These are phyloP conservation scores for Chrysoporthe austroafricana DNA, from an alignment of 2,329 filamentous ascomycete species.

Conservation along the genomic window DNA sequence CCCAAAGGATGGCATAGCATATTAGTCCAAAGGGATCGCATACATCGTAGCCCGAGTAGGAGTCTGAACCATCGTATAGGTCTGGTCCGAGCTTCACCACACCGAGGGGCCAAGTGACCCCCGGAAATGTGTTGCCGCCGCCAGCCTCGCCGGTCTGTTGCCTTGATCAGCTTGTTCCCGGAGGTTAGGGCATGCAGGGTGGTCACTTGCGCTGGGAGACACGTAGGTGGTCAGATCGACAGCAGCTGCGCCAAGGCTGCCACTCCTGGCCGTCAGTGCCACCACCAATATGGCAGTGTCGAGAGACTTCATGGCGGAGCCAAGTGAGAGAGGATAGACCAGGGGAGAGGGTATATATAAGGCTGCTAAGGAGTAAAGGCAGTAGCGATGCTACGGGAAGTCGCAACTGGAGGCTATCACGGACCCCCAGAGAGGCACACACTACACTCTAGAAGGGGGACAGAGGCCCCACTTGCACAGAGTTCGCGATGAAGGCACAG, in stretches of 20 bases:
- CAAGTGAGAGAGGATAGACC: background rate
- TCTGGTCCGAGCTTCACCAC: constrained; percentile 57
- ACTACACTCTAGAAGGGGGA: background rate
- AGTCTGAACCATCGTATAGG: constrained; percentile 51
- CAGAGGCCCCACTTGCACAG: background rate
- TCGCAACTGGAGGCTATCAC: background rate
- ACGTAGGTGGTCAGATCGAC: constrained; percentile 41
- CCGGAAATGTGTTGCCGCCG: constrained; percentile 55
- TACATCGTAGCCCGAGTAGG: constrained; percentile 55
- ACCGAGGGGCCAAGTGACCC: constrained; percentile 51
- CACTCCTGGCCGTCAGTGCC: background rate
- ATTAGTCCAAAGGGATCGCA: background rate
- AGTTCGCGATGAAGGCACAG: background rate
- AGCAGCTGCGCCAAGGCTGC: constrained; percentile 4
- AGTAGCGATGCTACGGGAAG: background rate
- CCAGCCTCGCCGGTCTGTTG: constrained; percentile 49
- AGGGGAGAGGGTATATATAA: background rate
- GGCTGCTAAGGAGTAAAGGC: no score
- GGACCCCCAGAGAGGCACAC: background rate
- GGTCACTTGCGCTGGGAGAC: constrained; percentile 34
- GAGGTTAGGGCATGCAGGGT: background rate
- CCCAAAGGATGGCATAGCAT: background rate
- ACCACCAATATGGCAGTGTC: background rate
- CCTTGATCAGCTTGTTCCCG: constrained; percentile 15
- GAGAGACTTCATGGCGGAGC: background rate